These are phyloP conservation scores for Tanacetum coccineum DNA, from an alignment of 129 eudicot genomes.

Conservation along the genomic window DNA sequence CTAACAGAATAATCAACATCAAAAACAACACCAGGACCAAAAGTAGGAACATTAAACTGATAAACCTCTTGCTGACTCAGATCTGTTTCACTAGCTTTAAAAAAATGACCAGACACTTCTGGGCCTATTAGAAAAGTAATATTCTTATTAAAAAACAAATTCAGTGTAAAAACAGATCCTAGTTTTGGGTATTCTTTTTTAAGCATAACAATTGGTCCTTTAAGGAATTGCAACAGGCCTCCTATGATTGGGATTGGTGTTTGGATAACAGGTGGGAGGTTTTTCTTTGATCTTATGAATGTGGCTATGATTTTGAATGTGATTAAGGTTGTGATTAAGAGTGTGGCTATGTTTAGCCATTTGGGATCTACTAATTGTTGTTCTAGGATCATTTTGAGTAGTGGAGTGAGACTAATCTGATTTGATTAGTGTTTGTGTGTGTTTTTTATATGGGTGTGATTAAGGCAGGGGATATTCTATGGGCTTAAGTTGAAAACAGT, in stretches of 20 bases:
- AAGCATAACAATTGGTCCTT: constrained; percentile 76
- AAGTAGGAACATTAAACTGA: constrained; percentile 92
- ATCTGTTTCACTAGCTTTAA: constrained; percentile 87
- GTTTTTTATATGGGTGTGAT: no score
- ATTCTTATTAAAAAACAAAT: constrained; percentile 54
- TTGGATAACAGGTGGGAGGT: constrained; percentile 65
- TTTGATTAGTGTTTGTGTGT: not conserved
- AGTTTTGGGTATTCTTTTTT: constrained; percentile 75
- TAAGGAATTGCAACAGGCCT: constrained; percentile 67
- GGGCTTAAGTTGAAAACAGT: constrained; percentile 21
- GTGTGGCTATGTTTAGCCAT: constrained; percentile 48
- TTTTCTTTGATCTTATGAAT: constrained; percentile 43
- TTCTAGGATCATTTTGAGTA: no score
- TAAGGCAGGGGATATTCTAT: constrained; percentile 1
- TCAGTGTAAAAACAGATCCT: constrained; percentile 85
- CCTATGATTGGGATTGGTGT: constrained; percentile 63
- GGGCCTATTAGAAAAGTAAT: constrained; percentile 90
- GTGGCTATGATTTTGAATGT: constrained; percentile 60
- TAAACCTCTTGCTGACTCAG: constrained; percentile 96
- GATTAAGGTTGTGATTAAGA: constrained; percentile 58
- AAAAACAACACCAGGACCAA: constrained; percentile 95
- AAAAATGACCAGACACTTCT: constrained; percentile 91
- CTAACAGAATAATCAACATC: constrained; percentile 85
- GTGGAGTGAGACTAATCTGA: not conserved
- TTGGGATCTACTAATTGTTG: constrained; percentile 29